phyloP scores from a whole-genome alignment of 371 early-diverging fungal genomes.

The Apophysomyces elegans region DNA sequence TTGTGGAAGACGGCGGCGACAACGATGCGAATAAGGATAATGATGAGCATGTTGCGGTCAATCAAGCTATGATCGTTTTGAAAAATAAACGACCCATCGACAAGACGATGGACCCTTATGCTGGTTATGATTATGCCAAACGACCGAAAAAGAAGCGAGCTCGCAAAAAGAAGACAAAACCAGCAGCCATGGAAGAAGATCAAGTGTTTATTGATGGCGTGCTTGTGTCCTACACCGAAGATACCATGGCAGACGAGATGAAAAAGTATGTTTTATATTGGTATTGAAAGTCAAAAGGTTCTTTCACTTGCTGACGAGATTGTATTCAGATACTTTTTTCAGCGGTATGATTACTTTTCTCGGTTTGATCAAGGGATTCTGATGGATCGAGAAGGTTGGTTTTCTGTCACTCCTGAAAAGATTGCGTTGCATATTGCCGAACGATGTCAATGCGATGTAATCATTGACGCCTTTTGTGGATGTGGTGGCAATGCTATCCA shows the following conservation, averaged over 20 bases:
- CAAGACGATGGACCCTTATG: conserved; percentile 16
- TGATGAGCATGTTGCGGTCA: too few species aligned
- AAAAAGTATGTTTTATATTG: conserved; percentile 23
- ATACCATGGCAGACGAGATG: conserved; percentile 33
- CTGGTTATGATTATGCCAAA: conserved; percentile 12
- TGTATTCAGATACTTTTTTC: conserved; percentile 78
- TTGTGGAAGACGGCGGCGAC: background rate
- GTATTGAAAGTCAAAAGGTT: too few species aligned
- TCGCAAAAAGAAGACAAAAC: conserved; percentile 11
- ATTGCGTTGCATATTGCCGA: conserved; percentile 86
- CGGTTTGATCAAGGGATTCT: conserved; percentile 84
- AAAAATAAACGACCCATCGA: conserved; percentile 6
- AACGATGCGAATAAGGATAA: background rate
- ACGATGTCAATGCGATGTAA: conserved; percentile 68
- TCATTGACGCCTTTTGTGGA: conserved; percentile 95
- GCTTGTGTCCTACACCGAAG: conserved; percentile 31
- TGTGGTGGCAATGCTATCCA: conserved; percentile 97
- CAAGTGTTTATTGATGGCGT: conserved; percentile 27
- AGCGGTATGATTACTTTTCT: conserved; percentile 83
- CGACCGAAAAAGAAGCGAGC: conserved; percentile 17
- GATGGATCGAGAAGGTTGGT: conserved; percentile 95
- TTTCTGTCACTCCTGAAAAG: conserved; percentile 93
- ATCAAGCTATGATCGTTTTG: conserved; percentile 4
- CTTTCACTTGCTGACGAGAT: too few species aligned
- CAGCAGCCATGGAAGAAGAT: background rate